Conservation (phyloP, 768 basidiomycete species). For the Kwoniella sp. region DNA sequence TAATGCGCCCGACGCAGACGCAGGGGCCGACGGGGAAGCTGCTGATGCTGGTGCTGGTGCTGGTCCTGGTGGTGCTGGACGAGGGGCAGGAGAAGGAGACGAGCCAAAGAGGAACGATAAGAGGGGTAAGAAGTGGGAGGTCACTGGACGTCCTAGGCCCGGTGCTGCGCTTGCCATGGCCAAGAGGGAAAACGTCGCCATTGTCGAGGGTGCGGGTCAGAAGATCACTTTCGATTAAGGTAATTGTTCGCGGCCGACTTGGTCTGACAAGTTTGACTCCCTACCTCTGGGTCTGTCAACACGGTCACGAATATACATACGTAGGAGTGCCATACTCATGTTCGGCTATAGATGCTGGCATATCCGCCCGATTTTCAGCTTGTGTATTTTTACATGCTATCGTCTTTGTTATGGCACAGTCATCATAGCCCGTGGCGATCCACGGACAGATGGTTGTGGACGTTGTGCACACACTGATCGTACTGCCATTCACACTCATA, state of each 20-base stretch:
- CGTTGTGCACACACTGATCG: no score
- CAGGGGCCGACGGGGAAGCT: no score
- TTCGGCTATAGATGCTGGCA: neutral
- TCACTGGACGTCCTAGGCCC: constrained; percentile 55
- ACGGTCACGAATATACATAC: no score
- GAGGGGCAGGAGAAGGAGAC: constrained; percentile 20
- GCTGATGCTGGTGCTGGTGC: constrained; percentile 9
- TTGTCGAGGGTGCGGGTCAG: constrained; percentile 56
- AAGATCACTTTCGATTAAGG: constrained; percentile 59
- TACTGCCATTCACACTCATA: no score
- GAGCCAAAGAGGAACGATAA: constrained; percentile 31
- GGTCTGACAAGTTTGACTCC: no score
- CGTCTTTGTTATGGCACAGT: no score
- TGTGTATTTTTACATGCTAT: neutral
- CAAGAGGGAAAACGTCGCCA: constrained; percentile 58
- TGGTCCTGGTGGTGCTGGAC: constrained; percentile 1
- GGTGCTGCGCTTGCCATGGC: constrained; percentile 60
- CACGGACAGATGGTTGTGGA: no score
- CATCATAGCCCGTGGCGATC: no score
- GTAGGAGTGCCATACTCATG: no score
- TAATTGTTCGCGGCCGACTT: no score
- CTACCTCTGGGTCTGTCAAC: no score
- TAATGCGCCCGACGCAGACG: constrained; percentile 6
- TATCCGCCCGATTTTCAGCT: neutral
- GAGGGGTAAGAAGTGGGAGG: constrained; percentile 56